These are phyloP conservation scores for Penicillium expansum DNA, from an alignment of 2,329 filamentous ascomycete genomes.

Conservation along the genomic window DNA sequence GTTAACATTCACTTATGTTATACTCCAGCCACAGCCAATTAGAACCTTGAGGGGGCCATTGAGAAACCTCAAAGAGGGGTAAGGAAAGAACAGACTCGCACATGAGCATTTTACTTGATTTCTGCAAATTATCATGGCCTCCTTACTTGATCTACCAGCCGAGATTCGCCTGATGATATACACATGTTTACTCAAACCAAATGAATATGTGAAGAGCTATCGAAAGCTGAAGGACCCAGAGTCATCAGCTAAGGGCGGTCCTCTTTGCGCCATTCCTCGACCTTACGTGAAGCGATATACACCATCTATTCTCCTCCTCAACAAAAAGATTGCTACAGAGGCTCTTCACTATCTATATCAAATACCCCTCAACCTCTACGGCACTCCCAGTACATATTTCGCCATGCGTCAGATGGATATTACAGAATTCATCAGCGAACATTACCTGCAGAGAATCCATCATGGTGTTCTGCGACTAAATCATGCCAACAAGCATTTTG, in stretches of 20 bases:
- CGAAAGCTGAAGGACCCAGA: neutral
- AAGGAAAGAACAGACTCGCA: neutral
- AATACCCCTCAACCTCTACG: neutral
- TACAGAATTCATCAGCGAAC: neutral
- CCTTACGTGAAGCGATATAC: neutral
- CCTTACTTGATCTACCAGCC: neutral
- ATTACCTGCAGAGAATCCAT: neutral
- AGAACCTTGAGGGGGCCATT: neutral
- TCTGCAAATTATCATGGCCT: neutral
- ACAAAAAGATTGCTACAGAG: neutral
- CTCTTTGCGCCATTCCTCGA: neutral
- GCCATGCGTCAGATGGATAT: neutral
- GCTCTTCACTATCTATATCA: neutral
- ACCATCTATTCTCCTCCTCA: neutral
- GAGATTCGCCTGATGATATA: conserved; percentile 1
- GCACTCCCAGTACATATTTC: neutral
- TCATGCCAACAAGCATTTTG: neutral
- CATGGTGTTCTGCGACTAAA: neutral
- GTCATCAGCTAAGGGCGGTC: neutral
- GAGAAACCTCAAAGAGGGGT: neutral
- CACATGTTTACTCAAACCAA: neutral
- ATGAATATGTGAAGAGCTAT: conserved; percentile 1
- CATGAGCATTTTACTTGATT: neutral
- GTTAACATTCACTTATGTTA: too few species aligned
- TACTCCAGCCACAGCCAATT: neutral